Percentiles rank a stretch among this genome's conserved stretches.
phyloP scores from a whole-genome alignment of 2,329 filamentous ascomycete species.

The Fusarium continuum region DNA sequence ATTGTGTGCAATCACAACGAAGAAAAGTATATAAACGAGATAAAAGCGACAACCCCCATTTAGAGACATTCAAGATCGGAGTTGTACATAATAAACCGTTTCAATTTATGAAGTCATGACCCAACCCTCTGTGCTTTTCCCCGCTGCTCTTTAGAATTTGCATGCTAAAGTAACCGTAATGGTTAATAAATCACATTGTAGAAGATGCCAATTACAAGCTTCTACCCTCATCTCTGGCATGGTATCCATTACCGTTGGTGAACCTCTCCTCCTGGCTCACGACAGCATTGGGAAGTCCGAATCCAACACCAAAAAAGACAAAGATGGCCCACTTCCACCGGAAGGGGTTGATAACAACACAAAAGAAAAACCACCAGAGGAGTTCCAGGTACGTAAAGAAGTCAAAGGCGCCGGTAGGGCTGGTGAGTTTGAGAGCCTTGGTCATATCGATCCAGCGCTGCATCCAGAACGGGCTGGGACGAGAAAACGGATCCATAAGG shows the following conservation, averaged over 20 bases:
- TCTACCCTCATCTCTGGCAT: slow-evolving; percentile 24
- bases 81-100: neutral
- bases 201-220: slow-evolving; percentile 19
- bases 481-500: slow-evolving; percentile 78
- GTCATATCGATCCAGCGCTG: slow-evolving; percentile 89
- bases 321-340: slow-evolving; percentile 91
- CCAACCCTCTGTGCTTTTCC: neutral
- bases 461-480: slow-evolving; percentile 79
- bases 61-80: neutral
- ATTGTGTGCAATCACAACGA: no score
- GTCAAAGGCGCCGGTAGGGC: slow-evolving; percentile 81
- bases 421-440: slow-evolving; percentile 71
- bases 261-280: slow-evolving; percentile 72
- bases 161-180: neutral
- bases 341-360: slow-evolving; percentile 82
- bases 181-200: no score
- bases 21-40: neutral
- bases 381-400: slow-evolving; percentile 91
- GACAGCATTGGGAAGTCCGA: slow-evolving; percentile 70
- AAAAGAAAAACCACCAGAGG: slow-evolving; percentile 86
- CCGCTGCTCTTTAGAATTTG: neutral
- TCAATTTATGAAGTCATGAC: slow-evolving; percentile 9
- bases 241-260: slow-evolving; percentile 36
- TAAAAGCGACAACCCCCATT: neutral
- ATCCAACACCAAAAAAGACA: slow-evolving; percentile 80